Evolutionary conservation across 179 eudicot species (phyloP), one percentile per base, ranked within the genome.

Genomic region (Amaranthus tricolor): DNA sequence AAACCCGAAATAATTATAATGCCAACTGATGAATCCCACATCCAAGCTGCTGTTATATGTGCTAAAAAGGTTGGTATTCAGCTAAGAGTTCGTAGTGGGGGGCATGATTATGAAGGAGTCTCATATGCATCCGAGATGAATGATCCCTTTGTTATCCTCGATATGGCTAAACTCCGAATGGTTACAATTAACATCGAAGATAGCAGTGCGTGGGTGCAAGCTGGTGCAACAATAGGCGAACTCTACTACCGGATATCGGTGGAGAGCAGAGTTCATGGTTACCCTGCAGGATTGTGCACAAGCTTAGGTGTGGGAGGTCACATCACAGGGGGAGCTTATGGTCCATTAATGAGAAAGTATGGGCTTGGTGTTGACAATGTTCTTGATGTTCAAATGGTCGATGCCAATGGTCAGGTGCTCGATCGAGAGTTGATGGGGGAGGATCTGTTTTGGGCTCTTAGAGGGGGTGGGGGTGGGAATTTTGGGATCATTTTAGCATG

Each of bases 341-440:
- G 81, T 43, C 69, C 73, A 4, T n/a, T 81, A 71, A 21, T 77
- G 10, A 62, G 84, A 50, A 77, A 73, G 21, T 59, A 81, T 53
- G 84, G 84, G 7, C 81, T 81, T 10, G 84, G 75, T 9, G 84
- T 72, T 5, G 75, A 77, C 60, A 81, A 76, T 68, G 70, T 81
- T 10, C n/a, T 81, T 6, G 84, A 81, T 51, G 80, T 75, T 16
- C 70, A 59, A 17, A 17, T 81, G 17, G n/a, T 81, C 20, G 75
- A 77, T 48, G 80, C 16, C 0, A 56, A 62, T 8, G 80, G 75
- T 2, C 44, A 64, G 11, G 66, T 77, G 21, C 74, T 67, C 60
- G 68, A 77, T 77, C 2, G 72, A 40, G 14, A 68, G 51, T 7
- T 52, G 43, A 81, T 81, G 80, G 84, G 80, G 8, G 40, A 31